These are phyloP conservation scores for Amaranthus cruentus DNA, from an alignment of 148 eudicot species.

Conservation along the genomic window DNA sequence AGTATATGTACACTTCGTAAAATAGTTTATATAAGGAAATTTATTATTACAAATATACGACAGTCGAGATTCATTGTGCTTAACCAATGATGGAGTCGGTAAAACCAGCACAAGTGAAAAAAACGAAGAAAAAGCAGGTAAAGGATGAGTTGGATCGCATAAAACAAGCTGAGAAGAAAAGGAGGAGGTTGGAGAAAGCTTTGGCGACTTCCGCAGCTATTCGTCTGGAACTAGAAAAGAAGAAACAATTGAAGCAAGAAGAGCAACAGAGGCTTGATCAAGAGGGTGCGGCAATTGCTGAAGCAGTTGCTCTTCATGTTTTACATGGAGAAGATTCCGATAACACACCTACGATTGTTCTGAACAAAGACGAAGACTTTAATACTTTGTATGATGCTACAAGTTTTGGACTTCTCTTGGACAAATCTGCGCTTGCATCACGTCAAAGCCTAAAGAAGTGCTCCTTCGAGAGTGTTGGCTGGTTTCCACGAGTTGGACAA, in stretches of 20 bases:
- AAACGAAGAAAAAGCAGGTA: slow-evolving; percentile 84
- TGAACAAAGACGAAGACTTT: slow-evolving; percentile 48
- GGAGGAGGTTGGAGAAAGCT: slow-evolving; percentile 93
- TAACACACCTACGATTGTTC: slow-evolving; percentile 39
- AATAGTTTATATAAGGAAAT: slow-evolving; percentile 18
- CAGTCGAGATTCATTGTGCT: slow-evolving; percentile 19
- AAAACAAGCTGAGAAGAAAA: slow-evolving; percentile 94
- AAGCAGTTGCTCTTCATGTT: slow-evolving; percentile 93
- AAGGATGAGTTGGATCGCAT: slow-evolving; percentile 90
- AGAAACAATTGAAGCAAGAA: slow-evolving; percentile 82
- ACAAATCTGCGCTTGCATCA: slow-evolving; percentile 21
- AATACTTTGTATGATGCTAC: slow-evolving; percentile 35
- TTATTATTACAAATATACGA: slow-evolving; percentile 15
- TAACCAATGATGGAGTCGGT: slow-evolving; percentile 57
- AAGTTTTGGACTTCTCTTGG: too few species aligned
- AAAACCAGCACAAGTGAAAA: slow-evolving; percentile 56
- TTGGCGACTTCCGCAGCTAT: slow-evolving; percentile 93
- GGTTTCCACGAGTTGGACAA: slow-evolving; percentile 42
- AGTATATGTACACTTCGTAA: slow-evolving; percentile 38
- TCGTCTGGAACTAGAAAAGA: slow-evolving; percentile 82
- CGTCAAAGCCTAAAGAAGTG: slow-evolving; percentile 32
- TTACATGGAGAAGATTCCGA: slow-evolving; percentile 76
- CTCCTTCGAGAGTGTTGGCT: slow-evolving; percentile 39
- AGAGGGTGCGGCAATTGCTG: slow-evolving; percentile 97
- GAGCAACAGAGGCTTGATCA: slow-evolving; percentile 90